Conservation (phyloP, 148 eudicot genomes). For the Bassia scoparia region DNA sequence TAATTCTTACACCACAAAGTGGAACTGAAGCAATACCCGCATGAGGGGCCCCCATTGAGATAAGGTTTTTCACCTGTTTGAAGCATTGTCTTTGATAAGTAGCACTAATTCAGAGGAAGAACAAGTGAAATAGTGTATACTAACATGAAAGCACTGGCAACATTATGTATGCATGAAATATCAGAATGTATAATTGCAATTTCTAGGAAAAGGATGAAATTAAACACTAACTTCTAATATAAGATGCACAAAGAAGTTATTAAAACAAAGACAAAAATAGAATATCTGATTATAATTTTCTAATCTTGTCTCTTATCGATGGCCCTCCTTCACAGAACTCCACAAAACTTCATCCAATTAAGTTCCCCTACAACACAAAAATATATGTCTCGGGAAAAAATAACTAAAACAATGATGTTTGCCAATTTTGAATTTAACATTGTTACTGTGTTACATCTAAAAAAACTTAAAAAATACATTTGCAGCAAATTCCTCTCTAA, state of each 20-base stretch:
- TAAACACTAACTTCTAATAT: no score
- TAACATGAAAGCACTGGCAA: neutral
- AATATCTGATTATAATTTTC: neutral
- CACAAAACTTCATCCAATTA: conserved; percentile 79
- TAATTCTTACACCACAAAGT: conserved; percentile 79
- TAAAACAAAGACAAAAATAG: neutral
- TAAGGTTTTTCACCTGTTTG: conserved; percentile 71
- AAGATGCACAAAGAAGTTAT: neutral
- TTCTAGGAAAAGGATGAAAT: neutral
- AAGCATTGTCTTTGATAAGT: neutral
- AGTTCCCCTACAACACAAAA: conserved; percentile 62
- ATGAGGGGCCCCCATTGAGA: conserved; percentile 94
- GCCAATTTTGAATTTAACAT: neutral
- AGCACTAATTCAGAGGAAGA: neutral
- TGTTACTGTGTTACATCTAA: no score
- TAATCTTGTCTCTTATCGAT: conserved; percentile 46
- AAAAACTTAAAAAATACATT: neutral
- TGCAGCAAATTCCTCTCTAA: neutral
- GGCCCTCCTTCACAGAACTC: conserved; percentile 96
- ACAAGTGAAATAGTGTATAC: neutral
- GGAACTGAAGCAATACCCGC: conserved; percentile 98
- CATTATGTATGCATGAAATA: neutral
- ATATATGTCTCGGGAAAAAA: conserved; percentile 11
- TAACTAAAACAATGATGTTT: neutral
- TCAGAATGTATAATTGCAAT: neutral